phyloP scores from a whole-genome alignment of 2,329 filamentous ascomycete species.

The Aciculosporium take region DNA sequence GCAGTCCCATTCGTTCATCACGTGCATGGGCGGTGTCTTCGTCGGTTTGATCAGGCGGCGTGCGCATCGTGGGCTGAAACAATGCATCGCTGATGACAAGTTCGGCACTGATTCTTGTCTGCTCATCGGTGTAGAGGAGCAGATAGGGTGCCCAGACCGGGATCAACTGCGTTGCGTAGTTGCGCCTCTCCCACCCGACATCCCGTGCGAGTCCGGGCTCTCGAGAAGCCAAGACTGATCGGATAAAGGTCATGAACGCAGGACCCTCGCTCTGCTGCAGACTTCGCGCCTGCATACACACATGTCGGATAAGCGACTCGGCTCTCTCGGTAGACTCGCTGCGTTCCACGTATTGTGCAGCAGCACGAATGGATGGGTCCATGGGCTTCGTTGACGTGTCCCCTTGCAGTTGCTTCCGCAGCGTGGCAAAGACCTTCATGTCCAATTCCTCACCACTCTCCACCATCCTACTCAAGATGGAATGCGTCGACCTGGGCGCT shows the following conservation, averaged over 20 bases:
- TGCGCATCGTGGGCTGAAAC: slow-evolving; percentile 18
- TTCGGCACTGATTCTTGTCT: slow-evolving; percentile 28
- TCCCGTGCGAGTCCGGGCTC: slow-evolving; percentile 16
- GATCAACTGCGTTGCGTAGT: slow-evolving; percentile 13
- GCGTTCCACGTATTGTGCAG: slow-evolving; percentile 35
- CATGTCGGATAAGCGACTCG: slow-evolving; percentile 26
- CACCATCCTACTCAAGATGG: slow-evolving; percentile 44
- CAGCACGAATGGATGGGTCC: slow-evolving; percentile 44
- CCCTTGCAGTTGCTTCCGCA: slow-evolving; percentile 40
- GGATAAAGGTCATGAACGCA: slow-evolving; percentile 33
- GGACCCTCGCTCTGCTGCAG: slow-evolving; percentile 34
- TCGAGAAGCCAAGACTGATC: slow-evolving; percentile 15
- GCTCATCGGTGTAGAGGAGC: slow-evolving; percentile 30
- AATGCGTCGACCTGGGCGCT: slow-evolving; percentile 34
- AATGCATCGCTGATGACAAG: slow-evolving; percentile 29
- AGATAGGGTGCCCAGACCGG: slow-evolving; percentile 38
- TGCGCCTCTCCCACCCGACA: slow-evolving; percentile 10
- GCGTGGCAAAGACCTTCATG: slow-evolving; percentile 33
- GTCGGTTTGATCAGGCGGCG: background rate
- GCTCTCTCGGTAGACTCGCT: slow-evolving; percentile 22
- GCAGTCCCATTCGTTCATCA: slow-evolving; percentile 1
- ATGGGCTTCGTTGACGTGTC: slow-evolving; percentile 26
- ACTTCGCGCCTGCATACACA: slow-evolving; percentile 27
- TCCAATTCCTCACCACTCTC: slow-evolving; percentile 37
- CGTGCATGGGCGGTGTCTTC: background rate